These are phyloP conservation scores for Ogataea trehaloabstinens DNA, from an alignment of 805 yeast species.

Conservation along the genomic window DNA sequence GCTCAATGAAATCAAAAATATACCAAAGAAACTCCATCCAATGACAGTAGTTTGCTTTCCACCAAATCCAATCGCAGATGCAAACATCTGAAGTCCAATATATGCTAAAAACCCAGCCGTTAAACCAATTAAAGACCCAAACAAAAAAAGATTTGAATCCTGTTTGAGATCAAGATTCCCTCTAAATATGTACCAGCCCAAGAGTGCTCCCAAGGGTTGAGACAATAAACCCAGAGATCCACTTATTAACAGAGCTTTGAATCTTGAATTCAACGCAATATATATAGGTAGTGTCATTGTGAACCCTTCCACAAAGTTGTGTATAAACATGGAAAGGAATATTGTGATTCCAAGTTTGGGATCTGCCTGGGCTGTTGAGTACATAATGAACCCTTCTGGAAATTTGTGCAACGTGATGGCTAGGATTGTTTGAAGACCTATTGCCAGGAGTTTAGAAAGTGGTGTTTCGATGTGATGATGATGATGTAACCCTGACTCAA, in stretches of 20 bases:
- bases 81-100: slow-evolving; percentile 84
- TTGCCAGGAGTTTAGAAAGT: slow-evolving; percentile 71
- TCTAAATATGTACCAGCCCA: slow-evolving; percentile 55
- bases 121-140: slow-evolving; percentile 64
- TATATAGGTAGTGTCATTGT: slow-evolving; percentile 89
- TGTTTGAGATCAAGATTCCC: slow-evolving; percentile 34
- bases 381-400: slow-evolving; percentile 93
- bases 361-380: slow-evolving; percentile 68
- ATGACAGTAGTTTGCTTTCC: slow-evolving; percentile 62
- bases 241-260: slow-evolving; percentile 62
- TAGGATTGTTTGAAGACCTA: slow-evolving; percentile 85
- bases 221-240: slow-evolving; percentile 76
- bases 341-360: slow-evolving; percentile 73
- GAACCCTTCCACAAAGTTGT: slow-evolving; percentile 92
- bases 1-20: slow-evolving; percentile 51
- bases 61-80: slow-evolving; percentile 77
- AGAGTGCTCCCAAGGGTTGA: slow-evolving; percentile 85
- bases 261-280: slow-evolving; percentile 63
- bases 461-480: slow-evolving; percentile 83
- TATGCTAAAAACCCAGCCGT: slow-evolving; percentile 84
- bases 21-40: slow-evolving; percentile 60
- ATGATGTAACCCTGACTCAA: slow-evolving; percentile 21
- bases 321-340: slow-evolving; percentile 81
- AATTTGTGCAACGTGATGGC: slow-evolving; percentile 88
- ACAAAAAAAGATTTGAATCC: slow-evolving; percentile 40